Conservation (phyloP, 352 stramenopile genomes). For the Phytopythium montanum region DNA sequence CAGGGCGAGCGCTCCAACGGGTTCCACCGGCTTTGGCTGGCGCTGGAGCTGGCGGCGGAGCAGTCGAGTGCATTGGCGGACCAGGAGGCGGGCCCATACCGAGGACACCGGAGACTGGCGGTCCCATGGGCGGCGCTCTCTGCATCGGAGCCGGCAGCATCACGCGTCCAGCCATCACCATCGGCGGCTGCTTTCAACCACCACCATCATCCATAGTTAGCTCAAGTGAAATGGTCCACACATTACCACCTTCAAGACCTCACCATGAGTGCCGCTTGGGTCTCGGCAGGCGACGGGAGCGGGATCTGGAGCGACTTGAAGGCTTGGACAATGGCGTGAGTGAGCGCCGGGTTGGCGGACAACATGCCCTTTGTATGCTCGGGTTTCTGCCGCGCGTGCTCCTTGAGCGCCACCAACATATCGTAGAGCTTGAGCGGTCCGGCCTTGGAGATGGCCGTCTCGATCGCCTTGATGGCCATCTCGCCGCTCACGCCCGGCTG, state of each 20-base stretch:
- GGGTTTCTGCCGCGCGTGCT: slow-evolving; percentile 69
- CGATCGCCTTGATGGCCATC: slow-evolving; percentile 77
- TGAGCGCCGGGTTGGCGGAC: slow-evolving; percentile 72
- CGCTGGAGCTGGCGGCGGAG: slow-evolving; percentile 18
- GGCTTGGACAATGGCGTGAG: slow-evolving; percentile 80
- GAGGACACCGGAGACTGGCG: slow-evolving; percentile 33
- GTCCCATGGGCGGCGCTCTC: slow-evolving; percentile 26
- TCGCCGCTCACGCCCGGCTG: slow-evolving; percentile 57
- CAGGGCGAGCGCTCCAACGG: slow-evolving; percentile 66
- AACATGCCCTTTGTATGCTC: slow-evolving; percentile 78
- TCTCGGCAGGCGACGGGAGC: slow-evolving; percentile 55
- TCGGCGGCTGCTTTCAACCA: slow-evolving; percentile 6
- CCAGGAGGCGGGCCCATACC: slow-evolving; percentile 37
- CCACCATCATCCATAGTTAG: not conserved
- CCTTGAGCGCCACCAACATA: slow-evolving; percentile 77
- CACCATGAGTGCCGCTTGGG: slow-evolving; percentile 50
- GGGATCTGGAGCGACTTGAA: slow-evolving; percentile 84
- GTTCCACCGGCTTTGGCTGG: slow-evolving; percentile 43
- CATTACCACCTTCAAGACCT: not conserved
- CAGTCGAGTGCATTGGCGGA: slow-evolving; percentile 11
- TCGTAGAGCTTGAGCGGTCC: slow-evolving; percentile 82
- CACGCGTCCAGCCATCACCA: slow-evolving; percentile 24
- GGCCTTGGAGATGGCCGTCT: slow-evolving; percentile 60
- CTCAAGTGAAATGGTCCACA: no score
- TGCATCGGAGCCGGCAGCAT: slow-evolving; percentile 31